Evolutionary conservation across 805 yeast genomes (phyloP), one percentile per base, ranked within the genome.

Genomic region (Kodamaea restingae): DNA sequence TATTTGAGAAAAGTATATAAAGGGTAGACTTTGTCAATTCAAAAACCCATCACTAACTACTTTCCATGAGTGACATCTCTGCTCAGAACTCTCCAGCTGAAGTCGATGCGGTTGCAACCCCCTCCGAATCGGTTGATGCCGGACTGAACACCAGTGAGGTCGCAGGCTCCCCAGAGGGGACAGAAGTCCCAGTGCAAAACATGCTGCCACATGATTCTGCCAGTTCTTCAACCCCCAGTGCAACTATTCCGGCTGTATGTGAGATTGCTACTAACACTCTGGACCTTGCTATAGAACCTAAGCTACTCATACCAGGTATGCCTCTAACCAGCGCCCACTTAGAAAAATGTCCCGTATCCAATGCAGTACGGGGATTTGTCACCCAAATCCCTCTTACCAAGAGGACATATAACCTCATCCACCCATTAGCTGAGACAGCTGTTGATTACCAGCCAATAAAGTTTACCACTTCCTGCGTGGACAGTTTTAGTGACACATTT

Each of bases 401-500:
- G 7, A 14, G 18, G 12, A 37, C 41, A 9, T 36, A 25, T 15
- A 35, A 26, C 11, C 9, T 27, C 2, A 28, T 30, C 4, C 18
- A 30, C 25, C 41, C 46, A 11, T 21, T 28, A 3, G 27, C 25
- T 7, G 21, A 14, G 15, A 21, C 35, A 26, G 38, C 30, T 9
- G 35, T 39, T 12, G n/a, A 29, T n/a, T 49, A 49, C 11, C 58
- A 55, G 25, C 64, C 61, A 60, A 26, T 75, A 10, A 62, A 70
- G 39, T 75, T 78, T 15, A 64, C 75, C 4, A 58, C 77, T 31
- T 60, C 67, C 32, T 68, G 73, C 17, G 85, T 85, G 57, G 68
- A 65, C 38, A 56, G 65, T 21, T 70, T 81, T 21, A 59, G 56
- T n/a, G 82, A 84, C 48, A 50, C 63, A 21, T 61, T 76, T n/a